These are phyloP conservation scores for Psilocybe cubensis DNA, from an alignment of 768 basidiomycete species.

Conservation along the genomic window DNA sequence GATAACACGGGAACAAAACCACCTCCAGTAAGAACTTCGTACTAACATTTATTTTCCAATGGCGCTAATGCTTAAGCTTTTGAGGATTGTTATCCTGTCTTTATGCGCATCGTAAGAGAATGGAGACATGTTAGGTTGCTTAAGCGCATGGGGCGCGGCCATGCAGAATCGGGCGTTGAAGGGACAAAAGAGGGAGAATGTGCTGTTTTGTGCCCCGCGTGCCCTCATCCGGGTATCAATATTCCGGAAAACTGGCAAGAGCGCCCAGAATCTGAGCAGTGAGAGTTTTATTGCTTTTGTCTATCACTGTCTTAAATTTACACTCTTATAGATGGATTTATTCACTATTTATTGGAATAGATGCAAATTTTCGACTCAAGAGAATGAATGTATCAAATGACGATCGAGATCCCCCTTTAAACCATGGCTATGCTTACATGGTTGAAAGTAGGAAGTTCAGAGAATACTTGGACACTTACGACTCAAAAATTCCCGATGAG, in stretches of 20 bases:
- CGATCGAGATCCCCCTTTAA: conserved; percentile 28
- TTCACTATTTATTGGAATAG: conserved; percentile 30
- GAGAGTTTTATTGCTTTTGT: not conserved
- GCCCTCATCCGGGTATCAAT: conserved; percentile 24
- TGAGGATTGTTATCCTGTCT: conserved; percentile 21
- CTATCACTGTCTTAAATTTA: not conserved
- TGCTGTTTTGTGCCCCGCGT: conserved; percentile 26
- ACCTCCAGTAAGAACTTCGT: conserved; percentile 15
- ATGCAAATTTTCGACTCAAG: conserved; percentile 36
- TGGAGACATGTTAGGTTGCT: conserved; percentile 22
- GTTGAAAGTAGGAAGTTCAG: conserved; percentile 24
- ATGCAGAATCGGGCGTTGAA: conserved; percentile 8
- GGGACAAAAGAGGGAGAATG: conserved; percentile 18
- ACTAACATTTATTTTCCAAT: not conserved
- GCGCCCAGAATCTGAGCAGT: conserved; percentile 10
- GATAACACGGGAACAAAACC: conserved; percentile 31
- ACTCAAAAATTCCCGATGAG: conserved; percentile 19
- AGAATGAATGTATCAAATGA: conserved; percentile 25
- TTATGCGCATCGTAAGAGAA: conserved; percentile 20
- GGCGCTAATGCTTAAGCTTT: not conserved
- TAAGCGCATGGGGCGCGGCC: conserved; percentile 20
- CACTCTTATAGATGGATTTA: conserved; percentile 31
- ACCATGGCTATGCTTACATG: conserved; percentile 28
- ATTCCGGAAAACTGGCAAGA: conserved; percentile 17
- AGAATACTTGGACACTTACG: conserved; percentile 17